These are phyloP conservation scores for Garcia nutans DNA, from an alignment of 345 rosid species.

Conservation along the genomic window DNA sequence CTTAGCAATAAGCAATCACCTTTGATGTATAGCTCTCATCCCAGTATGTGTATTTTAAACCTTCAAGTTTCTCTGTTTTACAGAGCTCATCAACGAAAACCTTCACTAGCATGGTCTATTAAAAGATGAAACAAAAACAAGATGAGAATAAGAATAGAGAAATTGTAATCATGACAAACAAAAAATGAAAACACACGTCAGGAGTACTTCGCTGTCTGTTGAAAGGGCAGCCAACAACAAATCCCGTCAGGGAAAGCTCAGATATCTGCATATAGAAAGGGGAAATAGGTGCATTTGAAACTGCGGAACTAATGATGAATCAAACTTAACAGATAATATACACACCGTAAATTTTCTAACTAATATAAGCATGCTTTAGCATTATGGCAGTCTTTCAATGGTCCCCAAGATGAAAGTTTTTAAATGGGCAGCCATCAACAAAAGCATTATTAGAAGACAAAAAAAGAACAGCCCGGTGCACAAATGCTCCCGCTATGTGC, in stretches of 20 bases:
- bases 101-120: conserved; percentile 55
- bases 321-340: conserved; percentile 1
- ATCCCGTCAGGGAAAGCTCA: conserved; percentile 59
- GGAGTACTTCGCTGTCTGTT: conserved; percentile 33
- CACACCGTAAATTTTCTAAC: background rate
- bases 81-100: conserved; percentile 63
- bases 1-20: conserved; percentile 38
- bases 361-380: background rate
- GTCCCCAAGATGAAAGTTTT: background rate
- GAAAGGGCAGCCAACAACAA: conserved; percentile 69
- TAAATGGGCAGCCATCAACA: background rate
- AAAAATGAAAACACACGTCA: conserved; percentile 40
- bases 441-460: background rate
- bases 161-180: background rate
- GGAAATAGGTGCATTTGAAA: conserved; percentile 5
- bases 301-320: conserved; percentile 12
- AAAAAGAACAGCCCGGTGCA: too few species aligned
- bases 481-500: too few species aligned
- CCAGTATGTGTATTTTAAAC: conserved; percentile 68
- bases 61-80: conserved; percentile 53
- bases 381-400: background rate
- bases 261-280: conserved; percentile 47
- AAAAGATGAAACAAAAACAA: conserved; percentile 17
- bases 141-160: conserved; percentile 2
- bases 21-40: conserved; percentile 68